Conservation (phyloP, 306 rosid species). For the Abrus pulchellus region DNA sequence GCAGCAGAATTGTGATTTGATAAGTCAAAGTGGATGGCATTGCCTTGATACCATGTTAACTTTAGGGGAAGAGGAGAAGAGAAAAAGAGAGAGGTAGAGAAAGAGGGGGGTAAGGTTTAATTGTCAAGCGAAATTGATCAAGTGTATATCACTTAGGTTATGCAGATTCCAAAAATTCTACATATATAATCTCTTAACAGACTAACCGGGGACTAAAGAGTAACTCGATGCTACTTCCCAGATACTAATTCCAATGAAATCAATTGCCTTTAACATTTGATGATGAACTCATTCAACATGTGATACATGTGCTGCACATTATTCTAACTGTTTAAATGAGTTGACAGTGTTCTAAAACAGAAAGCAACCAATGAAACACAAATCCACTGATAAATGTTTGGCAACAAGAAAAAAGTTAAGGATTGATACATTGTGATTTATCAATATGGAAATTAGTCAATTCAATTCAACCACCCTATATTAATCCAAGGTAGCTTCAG, state of each 20-base stretch:
- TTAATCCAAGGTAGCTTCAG: constrained; percentile 21
- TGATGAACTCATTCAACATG: neutral
- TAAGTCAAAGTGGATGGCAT: neutral
- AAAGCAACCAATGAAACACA: constrained; percentile 37
- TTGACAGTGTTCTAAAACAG: constrained; percentile 26
- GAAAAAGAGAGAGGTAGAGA: neutral
- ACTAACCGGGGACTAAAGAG: neutral
- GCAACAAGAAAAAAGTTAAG: constrained; percentile 24
- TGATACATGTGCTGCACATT: neutral
- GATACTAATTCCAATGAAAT: neutral
- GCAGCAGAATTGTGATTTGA: neutral
- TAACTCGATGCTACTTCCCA: neutral
- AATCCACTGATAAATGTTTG: constrained; percentile 5
- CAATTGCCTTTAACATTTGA: neutral
- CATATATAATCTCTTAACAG: neutral
- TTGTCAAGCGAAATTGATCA: neutral
- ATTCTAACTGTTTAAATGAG: neutral
- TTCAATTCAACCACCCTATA: constrained; percentile 14
- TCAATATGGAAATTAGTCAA: constrained; percentile 21
- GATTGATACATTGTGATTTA: constrained; percentile 3
- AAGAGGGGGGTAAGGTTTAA: neutral
- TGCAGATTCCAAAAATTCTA: neutral
- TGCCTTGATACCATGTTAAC: neutral
- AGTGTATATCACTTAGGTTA: neutral
- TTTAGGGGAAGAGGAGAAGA: neutral